Conservation (phyloP, 805 yeast species). For the Pichia pseudocactophila region DNA sequence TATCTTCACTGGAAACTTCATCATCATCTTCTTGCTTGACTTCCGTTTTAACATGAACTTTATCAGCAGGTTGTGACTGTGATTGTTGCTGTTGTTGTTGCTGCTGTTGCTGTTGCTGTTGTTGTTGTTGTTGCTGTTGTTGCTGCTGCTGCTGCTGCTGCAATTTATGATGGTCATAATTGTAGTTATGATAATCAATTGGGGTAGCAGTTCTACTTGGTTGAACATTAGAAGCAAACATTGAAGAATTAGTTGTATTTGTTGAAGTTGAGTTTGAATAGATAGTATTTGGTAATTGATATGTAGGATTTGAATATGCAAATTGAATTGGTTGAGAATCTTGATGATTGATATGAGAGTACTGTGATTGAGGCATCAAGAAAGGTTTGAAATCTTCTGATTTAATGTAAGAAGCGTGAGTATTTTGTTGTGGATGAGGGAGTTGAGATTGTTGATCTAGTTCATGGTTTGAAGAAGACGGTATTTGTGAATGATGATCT, state of each 20-base stretch:
- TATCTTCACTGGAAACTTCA: not conserved
- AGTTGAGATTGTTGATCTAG: too few species aligned
- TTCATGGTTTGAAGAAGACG: not conserved
- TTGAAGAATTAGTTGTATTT: not conserved
- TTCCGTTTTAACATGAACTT: not conserved
- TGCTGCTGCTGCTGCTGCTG: not conserved
- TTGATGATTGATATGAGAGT: not conserved
- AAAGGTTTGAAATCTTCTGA: not conserved
- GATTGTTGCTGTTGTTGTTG: not conserved
- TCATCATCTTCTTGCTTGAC: not conserved
- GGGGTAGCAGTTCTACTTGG: not conserved
- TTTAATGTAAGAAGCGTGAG: constrained; percentile 2
- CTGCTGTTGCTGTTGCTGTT: not conserved
- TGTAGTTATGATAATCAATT: not conserved
- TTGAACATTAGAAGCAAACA: not conserved
- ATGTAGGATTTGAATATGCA: not conserved
- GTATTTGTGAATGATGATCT: not conserved
- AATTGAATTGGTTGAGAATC: constrained; percentile 4
- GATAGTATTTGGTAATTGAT: too few species aligned
- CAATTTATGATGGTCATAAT: not conserved
- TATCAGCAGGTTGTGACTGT: not conserved
- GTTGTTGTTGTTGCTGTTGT: not conserved
- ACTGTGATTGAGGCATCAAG: not conserved
- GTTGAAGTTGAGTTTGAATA: too few species aligned
- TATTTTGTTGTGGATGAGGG: not conserved